These are phyloP conservation scores for Crepidotus variabilis DNA, from an alignment of 768 basidiomycete genomes.

Conservation along the genomic window DNA sequence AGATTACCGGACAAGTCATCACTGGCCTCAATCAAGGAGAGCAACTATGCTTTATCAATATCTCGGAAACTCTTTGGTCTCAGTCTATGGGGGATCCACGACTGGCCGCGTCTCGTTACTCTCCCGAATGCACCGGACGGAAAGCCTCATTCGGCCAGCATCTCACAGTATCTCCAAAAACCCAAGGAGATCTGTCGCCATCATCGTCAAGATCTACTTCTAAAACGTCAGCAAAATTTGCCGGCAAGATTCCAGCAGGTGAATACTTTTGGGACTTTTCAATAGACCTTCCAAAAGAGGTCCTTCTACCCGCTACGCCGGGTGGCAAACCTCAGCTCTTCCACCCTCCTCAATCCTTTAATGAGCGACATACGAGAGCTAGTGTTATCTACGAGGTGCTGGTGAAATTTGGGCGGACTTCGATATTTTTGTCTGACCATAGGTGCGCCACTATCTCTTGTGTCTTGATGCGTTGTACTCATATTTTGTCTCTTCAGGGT, in stretches of 20 bases:
- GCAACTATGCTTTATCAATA: constrained; percentile 30
- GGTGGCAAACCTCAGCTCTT: constrained; percentile 20
- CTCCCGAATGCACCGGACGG: not conserved
- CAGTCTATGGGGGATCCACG: constrained; percentile 26
- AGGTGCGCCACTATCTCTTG: constrained; percentile 19
- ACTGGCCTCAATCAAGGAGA: constrained; percentile 32
- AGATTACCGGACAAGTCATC: constrained; percentile 37
- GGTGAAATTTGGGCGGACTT: constrained; percentile 25
- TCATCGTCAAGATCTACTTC: not conserved
- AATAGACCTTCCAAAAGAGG: constrained; percentile 35
- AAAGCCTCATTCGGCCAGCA: not conserved
- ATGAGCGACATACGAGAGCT: constrained; percentile 32
- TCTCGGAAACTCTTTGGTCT: constrained; percentile 33
- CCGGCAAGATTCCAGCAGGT: constrained; percentile 28
- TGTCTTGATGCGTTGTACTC: not conserved
- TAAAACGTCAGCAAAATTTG: constrained; percentile 7
- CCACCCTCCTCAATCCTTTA: constrained; percentile 34
- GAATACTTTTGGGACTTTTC: constrained; percentile 34
- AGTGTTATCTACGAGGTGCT: constrained; percentile 33
- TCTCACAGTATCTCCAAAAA: not conserved
- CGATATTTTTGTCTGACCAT: constrained; percentile 26
- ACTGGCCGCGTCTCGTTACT: constrained; percentile 11
- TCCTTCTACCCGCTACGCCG: constrained; percentile 17
- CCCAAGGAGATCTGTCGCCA: not conserved
- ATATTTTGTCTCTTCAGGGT: constrained; percentile 19